Base-by-base conservation (phyloP, 306 rosid genomes). In the Phaseolus lunatus region DNA sequence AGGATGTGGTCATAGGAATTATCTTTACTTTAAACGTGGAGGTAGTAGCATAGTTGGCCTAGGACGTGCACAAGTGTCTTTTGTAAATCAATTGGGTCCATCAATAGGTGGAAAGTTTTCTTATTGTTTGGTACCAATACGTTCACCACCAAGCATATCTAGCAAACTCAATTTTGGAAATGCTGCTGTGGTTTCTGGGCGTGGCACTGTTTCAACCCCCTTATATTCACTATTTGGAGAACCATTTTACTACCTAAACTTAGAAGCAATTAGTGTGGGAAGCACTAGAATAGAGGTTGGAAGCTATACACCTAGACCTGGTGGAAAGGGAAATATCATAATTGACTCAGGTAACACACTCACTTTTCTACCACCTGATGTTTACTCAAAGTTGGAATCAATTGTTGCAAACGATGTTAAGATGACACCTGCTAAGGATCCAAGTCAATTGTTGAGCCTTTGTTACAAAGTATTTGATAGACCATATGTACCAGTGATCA, bases 31-130 rank as follows among this genome's bases (percentile, higher is more conserved):
- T 7, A 11, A 43, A 0, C 86, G 75, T 29, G 0, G n/a, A n/a
- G n/a, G n/a, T 1, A 84, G 93, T 0, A 95, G 95, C 3, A 45
- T 90, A 15, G 83, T 92, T 1, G 95, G 93, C 0, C 88, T 92
- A 0, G 96, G 95, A 9, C 24, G 66, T 0, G 88, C 91, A 2
- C 3, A 33, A 0, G 58, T 29, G 13, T 92, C 93, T 0, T 80
- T 90, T 9, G 22, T 5, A 11, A 50, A 44, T 70, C 3, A 53
- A 53, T 53, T 20, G 27, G 4, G 59, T 53, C 9, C 59, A 19
- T 53, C 59, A 53, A 9, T 9, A 2, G 59, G 59, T 8, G 1
- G 59, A 0, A 53, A 53, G 1, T 53, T 53, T 53, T 53, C 59
- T 19, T 53, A 53, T 53, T 53, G 59, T 53, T n/a, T 53, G 2